Evolutionary conservation across 495 filamentous ascomycete genomes (phyloP).

Genomic region (Penicillium longicatenatum): DNA sequence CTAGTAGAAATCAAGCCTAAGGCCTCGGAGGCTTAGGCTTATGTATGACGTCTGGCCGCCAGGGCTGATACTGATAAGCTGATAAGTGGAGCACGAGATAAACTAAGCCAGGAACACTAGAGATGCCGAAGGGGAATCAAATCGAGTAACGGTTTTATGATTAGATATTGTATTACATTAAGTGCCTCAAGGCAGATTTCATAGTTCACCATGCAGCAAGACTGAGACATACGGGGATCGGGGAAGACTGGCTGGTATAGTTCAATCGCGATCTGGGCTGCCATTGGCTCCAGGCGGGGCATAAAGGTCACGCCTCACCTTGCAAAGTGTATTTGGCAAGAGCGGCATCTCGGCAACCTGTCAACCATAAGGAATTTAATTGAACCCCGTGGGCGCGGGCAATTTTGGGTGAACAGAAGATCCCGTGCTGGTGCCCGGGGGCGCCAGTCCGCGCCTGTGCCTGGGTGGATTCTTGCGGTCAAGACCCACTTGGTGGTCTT

Average conservation of each 20-base stretch:
- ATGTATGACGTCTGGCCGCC: not conserved
- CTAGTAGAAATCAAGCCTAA: not conserved
- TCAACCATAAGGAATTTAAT: no score
- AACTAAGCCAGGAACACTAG: not conserved
- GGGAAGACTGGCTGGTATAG: not conserved
- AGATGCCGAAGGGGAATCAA: no score
- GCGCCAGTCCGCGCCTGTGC: not conserved
- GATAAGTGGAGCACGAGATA: not conserved
- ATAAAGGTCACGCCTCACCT: constrained; percentile 6
- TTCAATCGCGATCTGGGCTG: not conserved
- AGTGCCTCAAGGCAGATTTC: not conserved
- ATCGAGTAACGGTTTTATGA: no score
- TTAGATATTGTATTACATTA: not conserved
- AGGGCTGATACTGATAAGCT: not conserved
- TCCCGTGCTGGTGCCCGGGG: not conserved
- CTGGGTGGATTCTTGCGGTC: not conserved
- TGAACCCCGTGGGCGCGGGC: no score
- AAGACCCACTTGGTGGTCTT: not conserved
- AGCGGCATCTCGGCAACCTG: no score
- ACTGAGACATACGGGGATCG: not conserved
- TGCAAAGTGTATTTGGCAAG: no score
- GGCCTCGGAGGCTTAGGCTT: not conserved
- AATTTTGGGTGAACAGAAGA: not conserved
- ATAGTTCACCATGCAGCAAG: not conserved
- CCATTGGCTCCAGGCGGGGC: not conserved